phyloP scores from a whole-genome alignment of 495 filamentous ascomycete species.

The Neurospora intermedia region DNA sequence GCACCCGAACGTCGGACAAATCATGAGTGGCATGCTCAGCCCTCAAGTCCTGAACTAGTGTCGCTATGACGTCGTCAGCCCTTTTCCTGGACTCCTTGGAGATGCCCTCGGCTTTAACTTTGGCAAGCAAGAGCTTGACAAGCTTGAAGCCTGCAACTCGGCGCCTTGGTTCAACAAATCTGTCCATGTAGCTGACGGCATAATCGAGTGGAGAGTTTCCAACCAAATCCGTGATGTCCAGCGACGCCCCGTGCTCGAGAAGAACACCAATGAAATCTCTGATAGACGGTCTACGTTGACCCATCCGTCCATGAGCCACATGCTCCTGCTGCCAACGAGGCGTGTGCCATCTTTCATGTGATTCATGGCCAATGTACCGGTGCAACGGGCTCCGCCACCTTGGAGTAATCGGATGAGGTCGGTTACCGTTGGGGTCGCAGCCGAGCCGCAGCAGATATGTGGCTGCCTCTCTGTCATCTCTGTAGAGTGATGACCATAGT shows the following conservation, averaged over 20 bases:
- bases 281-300: too few species aligned
- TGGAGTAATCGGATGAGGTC: neutral
- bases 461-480: neutral
- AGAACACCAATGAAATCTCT: neutral
- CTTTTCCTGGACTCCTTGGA: neutral
- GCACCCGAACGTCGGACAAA: neutral
- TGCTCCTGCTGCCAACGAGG: neutral
- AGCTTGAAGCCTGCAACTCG: neutral
- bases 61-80: neutral
- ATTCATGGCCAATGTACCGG: neutral
- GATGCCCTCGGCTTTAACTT: neutral
- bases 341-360: neutral
- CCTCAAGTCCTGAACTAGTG: neutral
- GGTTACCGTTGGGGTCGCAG: neutral
- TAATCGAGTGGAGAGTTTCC: neutral
- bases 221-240: neutral
- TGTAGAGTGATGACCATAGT: neutral
- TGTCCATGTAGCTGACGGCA: neutral
- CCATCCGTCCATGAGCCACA: fast-evolving
- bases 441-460: neutral
- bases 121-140: neutral
- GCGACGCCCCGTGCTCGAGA: neutral
- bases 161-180: neutral
- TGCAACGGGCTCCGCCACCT: neutral
- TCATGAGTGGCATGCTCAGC: neutral